Evolutionary conservation across 495 filamentous ascomycete species (phyloP).

Genomic region (Hyaloscypha variabilis): DNA sequence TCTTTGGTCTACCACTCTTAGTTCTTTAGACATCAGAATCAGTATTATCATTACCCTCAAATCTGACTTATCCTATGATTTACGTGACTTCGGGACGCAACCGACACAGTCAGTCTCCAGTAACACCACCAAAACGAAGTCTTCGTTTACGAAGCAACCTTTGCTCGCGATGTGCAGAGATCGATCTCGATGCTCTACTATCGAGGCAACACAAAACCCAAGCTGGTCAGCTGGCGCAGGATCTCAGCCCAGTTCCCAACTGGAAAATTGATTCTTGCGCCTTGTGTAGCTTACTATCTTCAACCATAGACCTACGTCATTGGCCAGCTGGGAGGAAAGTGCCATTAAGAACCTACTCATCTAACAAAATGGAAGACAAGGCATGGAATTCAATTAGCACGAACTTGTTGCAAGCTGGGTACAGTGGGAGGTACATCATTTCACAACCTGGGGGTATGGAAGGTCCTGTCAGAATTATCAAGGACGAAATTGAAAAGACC

Average conservation of each 20-base stretch:
- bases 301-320: not conserved
- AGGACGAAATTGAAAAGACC: constrained; percentile 9
- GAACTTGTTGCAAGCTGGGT: constrained; percentile 12
- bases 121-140: constrained; percentile 10
- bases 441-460: constrained; percentile 5
- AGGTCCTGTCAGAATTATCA: constrained; percentile 13
- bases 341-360: constrained; percentile 9
- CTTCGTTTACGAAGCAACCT: constrained; percentile 5
- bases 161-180: constrained; percentile 6
- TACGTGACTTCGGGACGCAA: too few relatives aligned
- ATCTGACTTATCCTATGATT: too few relatives aligned
- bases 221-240: constrained; percentile 3
- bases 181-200: constrained; percentile 10
- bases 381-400: constrained; percentile 14
- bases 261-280: constrained; percentile 4
- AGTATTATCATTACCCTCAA: too few relatives aligned
- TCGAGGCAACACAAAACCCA: constrained; percentile 13
- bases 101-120: constrained; percentile 12
- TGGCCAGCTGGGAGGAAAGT: not conserved
- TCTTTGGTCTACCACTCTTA: too few relatives aligned
- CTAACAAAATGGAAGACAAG: constrained; percentile 14
- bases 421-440: constrained; percentile 7
- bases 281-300: not conserved
- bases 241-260: constrained; percentile 5
- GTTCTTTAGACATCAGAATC: too few relatives aligned